phyloP scores from a whole-genome alignment of 2,329 filamentous ascomycete species.

The Colletotrichum sp. region DNA sequence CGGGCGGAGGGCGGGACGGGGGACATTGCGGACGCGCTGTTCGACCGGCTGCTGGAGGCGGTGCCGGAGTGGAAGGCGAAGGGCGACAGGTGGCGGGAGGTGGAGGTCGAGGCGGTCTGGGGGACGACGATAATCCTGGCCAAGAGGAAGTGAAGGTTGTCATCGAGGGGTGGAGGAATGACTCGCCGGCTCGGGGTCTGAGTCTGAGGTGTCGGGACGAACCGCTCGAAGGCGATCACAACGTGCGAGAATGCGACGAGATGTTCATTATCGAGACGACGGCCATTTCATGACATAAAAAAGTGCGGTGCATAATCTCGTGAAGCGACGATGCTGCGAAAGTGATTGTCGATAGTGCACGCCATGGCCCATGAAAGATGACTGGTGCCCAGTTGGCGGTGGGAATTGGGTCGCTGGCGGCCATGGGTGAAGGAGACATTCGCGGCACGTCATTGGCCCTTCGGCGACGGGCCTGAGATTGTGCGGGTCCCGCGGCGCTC shows the following conservation, averaged over 20 bases:
- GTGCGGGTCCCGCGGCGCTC: neutral
- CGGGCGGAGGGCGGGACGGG: slow-evolving; percentile 59
- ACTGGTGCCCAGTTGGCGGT: neutral
- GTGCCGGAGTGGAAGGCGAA: slow-evolving; percentile 56
- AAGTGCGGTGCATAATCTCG: neutral
- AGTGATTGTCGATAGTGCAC: neutral
- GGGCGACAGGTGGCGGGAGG: slow-evolving; percentile 55
- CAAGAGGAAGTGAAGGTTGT: slow-evolving; percentile 38
- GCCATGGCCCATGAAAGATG: neutral
- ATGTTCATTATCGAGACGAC: neutral
- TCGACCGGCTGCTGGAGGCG: slow-evolving; percentile 60
- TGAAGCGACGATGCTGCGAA: neutral
- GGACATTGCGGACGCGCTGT: slow-evolving; percentile 67
- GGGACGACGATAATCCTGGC: slow-evolving; percentile 65
- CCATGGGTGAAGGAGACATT: neutral
- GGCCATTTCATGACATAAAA: neutral
- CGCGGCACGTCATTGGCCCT: neutral
- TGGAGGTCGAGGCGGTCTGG: slow-evolving; percentile 64
- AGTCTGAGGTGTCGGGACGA: neutral
- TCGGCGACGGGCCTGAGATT: neutral
- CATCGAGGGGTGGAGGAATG: neutral
- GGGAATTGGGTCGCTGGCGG: neutral
- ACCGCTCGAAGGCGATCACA: neutral
- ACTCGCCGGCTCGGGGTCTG: neutral
- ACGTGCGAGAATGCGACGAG: neutral